Base-by-base conservation (phyloP, 2,329 filamentous ascomycete species). In the Fusarium virguliforme region DNA sequence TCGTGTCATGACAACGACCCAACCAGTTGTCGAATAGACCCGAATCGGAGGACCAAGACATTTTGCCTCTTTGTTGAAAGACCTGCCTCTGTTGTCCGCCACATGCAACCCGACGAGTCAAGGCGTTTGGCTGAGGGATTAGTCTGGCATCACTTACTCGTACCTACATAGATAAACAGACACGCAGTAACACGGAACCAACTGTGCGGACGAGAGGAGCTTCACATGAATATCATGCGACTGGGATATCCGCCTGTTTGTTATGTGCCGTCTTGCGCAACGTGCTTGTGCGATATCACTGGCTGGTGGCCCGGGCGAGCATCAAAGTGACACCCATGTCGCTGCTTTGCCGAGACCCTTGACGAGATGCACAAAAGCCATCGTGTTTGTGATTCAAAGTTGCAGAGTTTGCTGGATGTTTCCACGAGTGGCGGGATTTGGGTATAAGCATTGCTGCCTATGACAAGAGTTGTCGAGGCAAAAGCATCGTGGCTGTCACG, bases 311-410 rank as follows among this genome's bases (percentile, higher is more conserved):
- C n/a, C 22, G 30, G 55, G 37, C 22, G 54, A 18, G 54, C 24
- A 22, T 26, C 38, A 38, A 32, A 51, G 22, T 18, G 35, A 41
- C 22, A 68, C 37, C 41, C 43, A 38, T 43, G 60, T 55, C 28
- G 32, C n/a, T 38, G 62, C 37, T 54, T 58, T 60, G 30, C 43
- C 57, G 56, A 65, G 37, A 65, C 40, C 30, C 26, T 38, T 24
- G 13, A 43, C 30, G 18, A 60, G 56, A 54, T 56, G 32, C 54
- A 60, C 32, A 22, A 24, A 18, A 37, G 24, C 55, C 26, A 50
- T 50, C 8, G 15, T 68, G 64, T 71, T 68, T 71, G 41, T 72
- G 41, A 69, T 51, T 55, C 35, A 41, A 26, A 46, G 35, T 37
- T 26, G 28, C 34, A 18, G 9, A 38, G 35, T 28, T 40, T 51